Percentiles rank a stretch among this genome's conserved stretches.
Evolutionary conservation across 2,329 filamentous ascomycete species (phyloP).

Genomic region (Aspergillaceae sp.): DNA sequence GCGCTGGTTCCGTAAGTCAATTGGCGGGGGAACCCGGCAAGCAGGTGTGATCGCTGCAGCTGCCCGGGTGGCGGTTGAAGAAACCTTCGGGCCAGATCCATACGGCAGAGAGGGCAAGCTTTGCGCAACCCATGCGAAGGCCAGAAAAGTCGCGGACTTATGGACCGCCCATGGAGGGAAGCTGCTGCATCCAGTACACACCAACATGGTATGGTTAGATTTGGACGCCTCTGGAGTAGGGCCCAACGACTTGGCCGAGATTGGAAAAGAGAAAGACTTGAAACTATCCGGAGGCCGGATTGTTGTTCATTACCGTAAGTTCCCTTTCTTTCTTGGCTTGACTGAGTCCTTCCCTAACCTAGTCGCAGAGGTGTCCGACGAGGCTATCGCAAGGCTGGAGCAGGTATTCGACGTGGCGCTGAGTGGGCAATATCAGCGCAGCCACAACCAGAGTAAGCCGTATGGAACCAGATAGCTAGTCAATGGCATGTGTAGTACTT

Average conservation of each 20-base stretch:
- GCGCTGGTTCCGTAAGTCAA: conserved; percentile 68
- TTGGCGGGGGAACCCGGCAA: conserved; percentile 72
- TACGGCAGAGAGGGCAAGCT: conserved; percentile 55
- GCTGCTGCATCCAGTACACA: conserved; percentile 62
- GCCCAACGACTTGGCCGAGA: conserved; percentile 44
- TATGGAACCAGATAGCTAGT: conserved; percentile 24
- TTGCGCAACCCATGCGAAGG: conserved; percentile 51
- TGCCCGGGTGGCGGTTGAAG: conserved; percentile 67
- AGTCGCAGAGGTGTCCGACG: conserved; percentile 52
- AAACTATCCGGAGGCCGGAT: conserved; percentile 50
- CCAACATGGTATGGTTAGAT: conserved; percentile 90
- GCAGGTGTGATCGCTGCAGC: conserved; percentile 67
- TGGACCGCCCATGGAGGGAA: conserved; percentile 65
- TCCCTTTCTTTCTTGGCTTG: neutral
- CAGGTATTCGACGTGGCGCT: conserved; percentile 44
- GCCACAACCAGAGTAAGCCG: conserved; percentile 21
- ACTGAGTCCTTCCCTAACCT: conserved; percentile 15
- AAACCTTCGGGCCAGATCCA: conserved; percentile 59
- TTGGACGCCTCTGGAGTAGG: conserved; percentile 52
- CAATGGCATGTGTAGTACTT: neutral
- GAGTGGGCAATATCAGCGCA: conserved; percentile 25
- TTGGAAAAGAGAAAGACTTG: conserved; percentile 51
- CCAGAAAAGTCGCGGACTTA: conserved; percentile 52
- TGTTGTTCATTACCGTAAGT: conserved; percentile 58
- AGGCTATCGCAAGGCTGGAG: conserved; percentile 51